These are phyloP conservation scores for Scedosporium dehoogii DNA, from an alignment of 2,329 filamentous ascomycete genomes.

Conservation along the genomic window DNA sequence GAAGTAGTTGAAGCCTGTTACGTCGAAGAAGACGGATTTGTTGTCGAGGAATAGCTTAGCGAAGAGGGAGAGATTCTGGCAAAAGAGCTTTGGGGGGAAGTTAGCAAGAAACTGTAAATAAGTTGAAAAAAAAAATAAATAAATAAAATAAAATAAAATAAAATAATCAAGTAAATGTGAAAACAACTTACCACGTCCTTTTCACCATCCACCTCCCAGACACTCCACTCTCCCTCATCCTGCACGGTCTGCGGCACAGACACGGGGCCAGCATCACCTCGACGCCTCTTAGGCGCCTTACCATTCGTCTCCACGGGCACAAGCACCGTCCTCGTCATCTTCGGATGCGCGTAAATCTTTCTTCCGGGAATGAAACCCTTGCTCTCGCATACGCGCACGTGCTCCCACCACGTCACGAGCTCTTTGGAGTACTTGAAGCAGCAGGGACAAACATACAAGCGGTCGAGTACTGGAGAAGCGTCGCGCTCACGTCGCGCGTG, in stretches of 20 bases:
- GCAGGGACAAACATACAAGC: slow-evolving; percentile 78
- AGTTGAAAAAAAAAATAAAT: too few relatives aligned
- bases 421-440: slow-evolving; percentile 87
- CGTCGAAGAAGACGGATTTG: slow-evolving; percentile 97
- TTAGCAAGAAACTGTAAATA: slow-evolving; percentile 9
- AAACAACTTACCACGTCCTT: slow-evolving; percentile 53
- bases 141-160: background rate
- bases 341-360: slow-evolving; percentile 61
- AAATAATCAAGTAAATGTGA: background rate
- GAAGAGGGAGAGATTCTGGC: slow-evolving; percentile 91
- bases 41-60: slow-evolving; percentile 97
- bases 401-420: slow-evolving; percentile 46
- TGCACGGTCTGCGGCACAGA: slow-evolving; percentile 17
- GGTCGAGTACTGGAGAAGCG: slow-evolving; percentile 41
- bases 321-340: background rate
- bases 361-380: slow-evolving; percentile 48
- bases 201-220: slow-evolving; percentile 91
- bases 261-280: slow-evolving; percentile 16
- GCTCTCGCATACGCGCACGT: slow-evolving; percentile 47
- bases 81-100: slow-evolving; percentile 55
- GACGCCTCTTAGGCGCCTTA: slow-evolving; percentile 23
- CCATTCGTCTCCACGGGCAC: background rate
- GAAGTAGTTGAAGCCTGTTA: slow-evolving; percentile 89
- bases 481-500: slow-evolving; percentile 15
- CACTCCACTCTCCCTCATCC: slow-evolving; percentile 65